Evolutionary conservation across 768 basidiomycete genomes (phyloP).

Genomic region (Imleria badia): DNA sequence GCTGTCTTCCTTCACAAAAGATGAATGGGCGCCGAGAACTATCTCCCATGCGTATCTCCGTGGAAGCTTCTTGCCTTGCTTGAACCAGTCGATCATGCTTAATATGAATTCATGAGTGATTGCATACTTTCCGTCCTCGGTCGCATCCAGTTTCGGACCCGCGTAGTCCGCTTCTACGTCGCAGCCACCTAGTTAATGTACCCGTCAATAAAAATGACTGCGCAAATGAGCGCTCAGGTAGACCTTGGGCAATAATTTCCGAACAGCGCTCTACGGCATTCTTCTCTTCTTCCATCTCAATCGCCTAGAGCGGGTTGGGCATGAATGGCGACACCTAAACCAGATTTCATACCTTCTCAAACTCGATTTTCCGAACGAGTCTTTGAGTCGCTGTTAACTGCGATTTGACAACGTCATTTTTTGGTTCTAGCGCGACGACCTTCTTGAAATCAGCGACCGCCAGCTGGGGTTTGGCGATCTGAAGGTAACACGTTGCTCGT

Average conservation of each 20-base stretch:
- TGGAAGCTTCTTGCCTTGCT: constrained; percentile 88
- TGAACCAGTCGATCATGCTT: constrained; percentile 90
- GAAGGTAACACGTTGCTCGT: constrained; percentile 87
- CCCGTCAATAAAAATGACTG: constrained; percentile 3
- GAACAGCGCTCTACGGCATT: constrained; percentile 69
- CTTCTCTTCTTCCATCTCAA: constrained; percentile 89
- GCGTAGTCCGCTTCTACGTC: constrained; percentile 70
- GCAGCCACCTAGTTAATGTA: constrained; percentile 58
- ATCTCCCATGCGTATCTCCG: constrained; percentile 96
- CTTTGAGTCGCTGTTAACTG: constrained; percentile 91
- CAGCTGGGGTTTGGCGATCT: constrained; percentile 82
- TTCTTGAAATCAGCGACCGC: constrained; percentile 89
- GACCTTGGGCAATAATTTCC: constrained; percentile 79
- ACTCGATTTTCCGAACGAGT: constrained; percentile 84
- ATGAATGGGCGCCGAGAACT: constrained; percentile 77
- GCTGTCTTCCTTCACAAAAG: constrained; percentile 75
- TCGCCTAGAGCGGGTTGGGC: constrained; percentile 55
- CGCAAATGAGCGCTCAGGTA: constrained; percentile 10
- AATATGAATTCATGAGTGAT: constrained; percentile 80
- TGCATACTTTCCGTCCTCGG: constrained; percentile 63
- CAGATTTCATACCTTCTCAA: constrained; percentile 68
- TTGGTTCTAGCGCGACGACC: constrained; percentile 79
- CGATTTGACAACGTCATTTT: constrained; percentile 73
- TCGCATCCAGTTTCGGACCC: constrained; percentile 68
- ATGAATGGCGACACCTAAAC: background rate